Percentiles rank a stretch among this genome's conserved stretches.
Conservation (phyloP, 352 stramenopile genomes). For the Phytophthora crassamura region DNA sequence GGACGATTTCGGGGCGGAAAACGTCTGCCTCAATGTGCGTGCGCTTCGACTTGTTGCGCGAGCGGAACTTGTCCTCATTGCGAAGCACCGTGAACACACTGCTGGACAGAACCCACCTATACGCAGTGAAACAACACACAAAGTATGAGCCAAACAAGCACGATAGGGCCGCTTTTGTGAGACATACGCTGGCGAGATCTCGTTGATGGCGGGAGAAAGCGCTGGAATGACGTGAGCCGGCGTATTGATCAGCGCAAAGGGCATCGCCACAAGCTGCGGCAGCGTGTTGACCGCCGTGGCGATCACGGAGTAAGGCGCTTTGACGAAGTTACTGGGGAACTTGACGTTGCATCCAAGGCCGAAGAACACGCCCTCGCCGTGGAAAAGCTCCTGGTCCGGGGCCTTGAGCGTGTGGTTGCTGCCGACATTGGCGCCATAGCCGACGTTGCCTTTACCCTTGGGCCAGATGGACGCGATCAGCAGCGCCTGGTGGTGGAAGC, state of each 20-base stretch:
- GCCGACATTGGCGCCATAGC: constrained; percentile 95
- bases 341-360: constrained; percentile 94
- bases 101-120: constrained; percentile 89
- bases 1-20: constrained; percentile 78
- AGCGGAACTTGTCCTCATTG: constrained; percentile 91
- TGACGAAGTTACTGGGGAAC: constrained; percentile 94
- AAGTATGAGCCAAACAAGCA: neutral
- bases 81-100: constrained; percentile 93
- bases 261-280: constrained; percentile 87
- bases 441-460: constrained; percentile 93
- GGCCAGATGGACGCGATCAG: constrained; percentile 94
- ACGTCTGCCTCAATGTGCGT: constrained; percentile 65
- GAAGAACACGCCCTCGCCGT: constrained; percentile 96
- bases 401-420: constrained; percentile 97
- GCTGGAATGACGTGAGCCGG: constrained; percentile 76
- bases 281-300: constrained; percentile 93
- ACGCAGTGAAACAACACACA: neutral
- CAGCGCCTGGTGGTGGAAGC: constrained; percentile 95
- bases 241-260: constrained; percentile 81
- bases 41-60: constrained; percentile 77
- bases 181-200: constrained; percentile 75
- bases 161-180: neutral
- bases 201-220: constrained; percentile 85
- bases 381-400: constrained; percentile 90
- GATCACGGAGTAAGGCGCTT: constrained; percentile 94